phyloP scores from a whole-genome alignment of 306 rosid genomes.

The Glycyrrhiza uralensis region DNA sequence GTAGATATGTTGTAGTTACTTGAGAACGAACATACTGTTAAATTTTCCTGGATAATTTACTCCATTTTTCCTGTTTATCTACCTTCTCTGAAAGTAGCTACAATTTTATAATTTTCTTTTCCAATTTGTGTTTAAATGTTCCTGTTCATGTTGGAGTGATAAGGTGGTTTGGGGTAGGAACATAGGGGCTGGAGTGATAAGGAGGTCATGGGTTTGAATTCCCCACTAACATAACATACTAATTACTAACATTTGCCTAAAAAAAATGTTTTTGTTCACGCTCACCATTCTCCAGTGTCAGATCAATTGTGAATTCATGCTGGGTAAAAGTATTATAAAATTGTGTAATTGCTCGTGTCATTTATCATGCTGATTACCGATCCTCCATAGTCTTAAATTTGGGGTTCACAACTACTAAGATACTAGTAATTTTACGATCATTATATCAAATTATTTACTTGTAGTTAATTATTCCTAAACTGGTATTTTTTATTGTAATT shows the following conservation, averaged over 20 bases:
- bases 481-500: background rate
- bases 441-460: background rate
- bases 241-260: too few species aligned
- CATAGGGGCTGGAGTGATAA: too few species aligned
- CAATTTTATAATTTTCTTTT: background rate
- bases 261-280: background rate
- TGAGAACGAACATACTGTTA: background rate
- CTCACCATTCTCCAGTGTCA: constrained; percentile 4
- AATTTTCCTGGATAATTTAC: background rate
- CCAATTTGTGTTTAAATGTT: background rate
- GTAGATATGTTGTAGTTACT: background rate
- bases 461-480: constrained; percentile 13
- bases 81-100: background rate
- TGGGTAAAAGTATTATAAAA: background rate
- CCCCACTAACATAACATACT: too few species aligned
- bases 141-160: too few species aligned
- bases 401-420: constrained; percentile 5
- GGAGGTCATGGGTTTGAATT: too few species aligned
- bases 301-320: background rate
- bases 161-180: too few species aligned
- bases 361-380: background rate
- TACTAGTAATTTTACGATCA: background rate
- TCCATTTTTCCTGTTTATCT: background rate
- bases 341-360: background rate
- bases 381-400: constrained; percentile 9